phyloP scores from a whole-genome alignment of 2,329 filamentous ascomycete species.

The Tolypocladium guangdongense region DNA sequence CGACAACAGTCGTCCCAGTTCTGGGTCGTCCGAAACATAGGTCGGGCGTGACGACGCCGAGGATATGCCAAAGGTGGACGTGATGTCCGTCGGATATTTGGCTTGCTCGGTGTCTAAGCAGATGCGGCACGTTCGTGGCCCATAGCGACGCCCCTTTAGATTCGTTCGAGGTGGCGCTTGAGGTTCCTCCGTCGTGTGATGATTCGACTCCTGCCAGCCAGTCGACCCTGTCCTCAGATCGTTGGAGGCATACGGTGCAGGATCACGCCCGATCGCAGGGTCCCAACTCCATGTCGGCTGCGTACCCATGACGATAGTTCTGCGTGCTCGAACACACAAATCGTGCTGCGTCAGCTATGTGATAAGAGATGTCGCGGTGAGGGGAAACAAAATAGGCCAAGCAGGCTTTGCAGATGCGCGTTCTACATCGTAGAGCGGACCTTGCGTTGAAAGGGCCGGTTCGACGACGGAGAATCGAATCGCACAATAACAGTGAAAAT shows the following conservation, averaged over 20 bases:
- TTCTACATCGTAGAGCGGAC: not conserved
- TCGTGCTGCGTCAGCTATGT: conserved; percentile 1
- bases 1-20: conserved; percentile 67
- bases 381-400: conserved; percentile 7
- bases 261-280: not conserved
- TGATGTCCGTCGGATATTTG: conserved; percentile 27
- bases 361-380: not conserved
- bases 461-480: not conserved
- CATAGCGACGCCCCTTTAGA: conserved; percentile 38
- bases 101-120: conserved; percentile 62
- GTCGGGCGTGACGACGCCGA: conserved; percentile 23
- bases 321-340: not conserved
- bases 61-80: conserved; percentile 21
- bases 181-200: not conserved
- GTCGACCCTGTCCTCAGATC: not conserved
- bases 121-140: conserved; percentile 73
- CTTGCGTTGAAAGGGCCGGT: not conserved
- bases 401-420: not conserved
- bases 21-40: conserved; percentile 65
- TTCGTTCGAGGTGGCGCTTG: conserved; percentile 6
- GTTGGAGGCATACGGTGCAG: conserved; percentile 2
- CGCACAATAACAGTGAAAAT: not conserved
- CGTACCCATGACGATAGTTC: conserved; percentile 12
- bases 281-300: conserved; percentile 15
- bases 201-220: not conserved